Base-by-base conservation (phyloP, 2,329 filamentous ascomycete species). In the Capronia coronata region DNA sequence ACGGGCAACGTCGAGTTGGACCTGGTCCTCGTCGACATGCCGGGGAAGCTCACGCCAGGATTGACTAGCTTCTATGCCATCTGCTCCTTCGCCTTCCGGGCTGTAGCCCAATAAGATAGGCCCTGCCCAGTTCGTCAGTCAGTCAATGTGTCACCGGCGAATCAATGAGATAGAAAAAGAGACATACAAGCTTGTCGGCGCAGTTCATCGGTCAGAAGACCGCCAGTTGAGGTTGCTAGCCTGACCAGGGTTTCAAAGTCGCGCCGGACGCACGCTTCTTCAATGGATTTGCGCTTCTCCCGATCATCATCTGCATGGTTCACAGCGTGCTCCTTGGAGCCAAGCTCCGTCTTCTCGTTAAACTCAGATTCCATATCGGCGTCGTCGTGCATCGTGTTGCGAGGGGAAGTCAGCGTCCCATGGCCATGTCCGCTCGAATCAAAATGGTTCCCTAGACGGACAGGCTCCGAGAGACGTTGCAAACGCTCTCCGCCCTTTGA, bases 21-120 rank as follows among this genome's bases (percentile, higher is more conserved):
- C 89, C 69, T 98, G 93, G 43, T 86, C 82, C 67, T 98, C 93
- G 62, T 98, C 93, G 27, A 72, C 73, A 68, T 98, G 93, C n/a
- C 69, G 75, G 23, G 84, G 79, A 34, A 95, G 71, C n/a, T 74
- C 63, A 55, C 71, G 70, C 84, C 84, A 87, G 40, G 67, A 49
- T 27, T 55, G 59, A 37, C 61, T 57, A 18, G 45, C 49, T 21
- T 44, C 47, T 39, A 46, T 30, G 43, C 43, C 29, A 23, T 51
- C 49, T 14, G 19, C 30, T 25, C 16, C 23, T 40, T 46, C 45
- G n/a, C 47, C 40, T 22, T 44, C 30, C 47, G 45, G 44, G 18
- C 68, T 61, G 48, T 61, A 69, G 45, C 71, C 73, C 43, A 78
- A 65, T 30, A 78, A 58, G 53, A 76, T 64, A 21, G 74, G 75